Evolutionary conservation across 768 basidiomycete species (phyloP).

Genomic region (Trametopsis cervina): DNA sequence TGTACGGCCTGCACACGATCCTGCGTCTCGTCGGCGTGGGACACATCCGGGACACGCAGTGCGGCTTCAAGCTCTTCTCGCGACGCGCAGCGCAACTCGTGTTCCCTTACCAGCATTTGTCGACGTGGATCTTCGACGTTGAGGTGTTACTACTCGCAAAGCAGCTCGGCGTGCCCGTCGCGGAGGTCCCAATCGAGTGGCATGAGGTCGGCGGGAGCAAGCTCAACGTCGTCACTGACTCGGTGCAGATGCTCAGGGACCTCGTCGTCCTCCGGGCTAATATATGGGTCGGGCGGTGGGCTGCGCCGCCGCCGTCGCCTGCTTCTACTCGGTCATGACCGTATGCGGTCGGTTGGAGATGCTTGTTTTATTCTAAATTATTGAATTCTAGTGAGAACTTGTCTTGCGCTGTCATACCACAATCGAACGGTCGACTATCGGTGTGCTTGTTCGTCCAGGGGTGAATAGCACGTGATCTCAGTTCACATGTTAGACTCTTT

Average conservation of each 20-base stretch:
- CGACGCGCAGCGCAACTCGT: conserved; percentile 73
- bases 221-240: conserved; percentile 77
- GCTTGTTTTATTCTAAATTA: no score
- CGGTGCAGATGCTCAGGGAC: conserved; percentile 85
- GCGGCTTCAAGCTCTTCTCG: conserved; percentile 95
- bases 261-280: conserved; percentile 80
- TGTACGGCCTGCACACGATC: conserved; percentile 90
- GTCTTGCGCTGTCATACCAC: no score
- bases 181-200: conserved; percentile 88
- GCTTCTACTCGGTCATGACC: no score
- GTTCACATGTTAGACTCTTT: no score
- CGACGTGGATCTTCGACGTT: conserved; percentile 96
- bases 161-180: conserved; percentile 68
- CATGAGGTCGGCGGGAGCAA: conserved; percentile 93
- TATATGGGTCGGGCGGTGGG: conserved; percentile 76
- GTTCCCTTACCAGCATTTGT: conserved; percentile 81
- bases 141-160: conserved; percentile 85
- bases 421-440: no score
- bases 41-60: conserved; percentile 91
- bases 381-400: no score
- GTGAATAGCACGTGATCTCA: no score
- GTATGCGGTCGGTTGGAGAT: no score
- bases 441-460: no score
- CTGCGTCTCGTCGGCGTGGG: conserved; percentile 85
- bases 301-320: conserved; percentile 16